Evolutionary conservation across 805 yeast species (phyloP).

Genomic region (Yarrowia divulgata): DNA sequence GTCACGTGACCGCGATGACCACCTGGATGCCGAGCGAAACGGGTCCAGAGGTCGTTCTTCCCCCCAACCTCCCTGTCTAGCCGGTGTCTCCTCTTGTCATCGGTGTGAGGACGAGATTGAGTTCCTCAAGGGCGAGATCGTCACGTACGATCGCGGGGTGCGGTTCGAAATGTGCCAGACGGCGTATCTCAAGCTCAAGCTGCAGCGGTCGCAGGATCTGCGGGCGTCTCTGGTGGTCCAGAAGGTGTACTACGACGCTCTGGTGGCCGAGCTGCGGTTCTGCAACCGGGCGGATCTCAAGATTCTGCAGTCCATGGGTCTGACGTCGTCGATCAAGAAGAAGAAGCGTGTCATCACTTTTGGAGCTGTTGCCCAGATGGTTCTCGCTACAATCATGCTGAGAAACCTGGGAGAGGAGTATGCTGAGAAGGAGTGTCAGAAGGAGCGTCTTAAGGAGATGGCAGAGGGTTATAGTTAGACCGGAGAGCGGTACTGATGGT

Average conservation of each 20-base stretch:
- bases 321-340: conserved; percentile 18
- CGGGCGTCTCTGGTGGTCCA: conserved; percentile 2
- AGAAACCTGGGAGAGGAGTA: conserved; percentile 4
- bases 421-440: conserved; percentile 15
- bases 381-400: conserved; percentile 6
- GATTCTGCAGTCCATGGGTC: conserved; percentile 26
- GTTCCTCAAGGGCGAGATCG: conserved; percentile 29
- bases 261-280: conserved; percentile 27
- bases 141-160: conserved; percentile 13
- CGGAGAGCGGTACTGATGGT: conserved; percentile 5
- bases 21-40: conserved; percentile 14
- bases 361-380: conserved; percentile 33
- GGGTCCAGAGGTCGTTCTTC: conserved; percentile 12
- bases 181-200: conserved; percentile 13
- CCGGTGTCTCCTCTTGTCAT: conserved; percentile 7
- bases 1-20: not conserved
- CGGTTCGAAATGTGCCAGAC: conserved; percentile 31
- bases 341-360: conserved; percentile 14
- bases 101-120: conserved; percentile 18
- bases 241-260: conserved; percentile 35
- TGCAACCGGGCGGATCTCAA: conserved; percentile 35
- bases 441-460: not conserved
- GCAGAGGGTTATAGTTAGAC: conserved; percentile 5
- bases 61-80: not conserved
- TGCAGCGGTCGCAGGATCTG: conserved; percentile 20